These are phyloP conservation scores for Amaranthus palmeri DNA, from an alignment of 148 eudicot genomes.

Conservation along the genomic window DNA sequence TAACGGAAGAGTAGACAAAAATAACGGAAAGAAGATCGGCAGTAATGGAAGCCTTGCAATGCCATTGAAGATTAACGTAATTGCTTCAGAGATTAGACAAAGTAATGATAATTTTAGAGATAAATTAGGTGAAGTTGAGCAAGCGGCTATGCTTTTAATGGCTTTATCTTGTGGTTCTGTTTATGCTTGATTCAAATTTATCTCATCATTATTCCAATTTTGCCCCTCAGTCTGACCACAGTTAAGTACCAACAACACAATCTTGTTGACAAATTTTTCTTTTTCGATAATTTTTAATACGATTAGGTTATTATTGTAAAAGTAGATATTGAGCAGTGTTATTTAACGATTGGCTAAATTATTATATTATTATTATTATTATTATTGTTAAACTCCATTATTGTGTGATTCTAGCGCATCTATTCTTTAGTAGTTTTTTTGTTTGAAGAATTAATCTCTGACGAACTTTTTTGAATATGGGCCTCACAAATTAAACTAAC, in stretches of 20 bases:
- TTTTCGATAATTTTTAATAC: no score
- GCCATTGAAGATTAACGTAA: constrained; percentile 26
- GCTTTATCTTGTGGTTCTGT: constrained; percentile 71
- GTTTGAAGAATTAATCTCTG: no score
- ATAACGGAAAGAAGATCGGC: constrained; percentile 24
- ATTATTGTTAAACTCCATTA: no score
- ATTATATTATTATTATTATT: no score
- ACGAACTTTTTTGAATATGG: no score
- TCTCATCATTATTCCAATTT: constrained; percentile 13
- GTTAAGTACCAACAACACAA: not conserved
- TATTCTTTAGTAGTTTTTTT: no score
- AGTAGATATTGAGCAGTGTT: no score
- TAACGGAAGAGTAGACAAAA: constrained; percentile 25
- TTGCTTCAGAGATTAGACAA: constrained; percentile 10
- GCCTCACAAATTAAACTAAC: no score
- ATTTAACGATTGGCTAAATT: no score
- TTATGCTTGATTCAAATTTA: constrained; percentile 28
- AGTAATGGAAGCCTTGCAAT: constrained; percentile 4
- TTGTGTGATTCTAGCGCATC: no score
- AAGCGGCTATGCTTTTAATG: constrained; percentile 69
- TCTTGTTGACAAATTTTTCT: not conserved
- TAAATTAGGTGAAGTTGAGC: constrained; percentile 59
- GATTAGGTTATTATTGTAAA: no score
- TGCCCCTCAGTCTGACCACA: constrained; percentile 18
- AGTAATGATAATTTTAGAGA: constrained; percentile 15